Conservation (phyloP, 2,329 filamentous ascomycete species). For the Phyllosticta citribraziliensis region DNA sequence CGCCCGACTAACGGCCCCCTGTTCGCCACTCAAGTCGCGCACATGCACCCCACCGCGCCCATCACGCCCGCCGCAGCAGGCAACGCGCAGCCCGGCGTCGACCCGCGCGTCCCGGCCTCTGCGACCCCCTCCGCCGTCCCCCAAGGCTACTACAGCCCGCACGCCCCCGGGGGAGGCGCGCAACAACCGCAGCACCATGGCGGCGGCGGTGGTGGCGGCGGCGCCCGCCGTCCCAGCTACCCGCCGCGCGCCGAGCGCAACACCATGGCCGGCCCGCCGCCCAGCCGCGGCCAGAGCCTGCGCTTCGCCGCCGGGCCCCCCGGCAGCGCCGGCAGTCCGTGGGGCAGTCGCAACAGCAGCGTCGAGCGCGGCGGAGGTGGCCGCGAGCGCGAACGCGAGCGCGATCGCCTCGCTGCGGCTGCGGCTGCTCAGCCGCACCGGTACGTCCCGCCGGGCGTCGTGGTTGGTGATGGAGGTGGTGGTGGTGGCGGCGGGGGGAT, state of each 20-base stretch:
- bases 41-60: slow-evolving; percentile 21
- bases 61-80: slow-evolving; percentile 16
- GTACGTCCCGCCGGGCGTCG: background rate
- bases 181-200: background rate
- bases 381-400: background rate
- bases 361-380: background rate
- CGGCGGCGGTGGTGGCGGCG: background rate
- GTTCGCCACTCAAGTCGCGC: slow-evolving; percentile 38
- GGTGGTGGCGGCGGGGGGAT: background rate
- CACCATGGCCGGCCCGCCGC: background rate
- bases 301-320: background rate
- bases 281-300: slow-evolving; percentile 3
- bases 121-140: background rate
- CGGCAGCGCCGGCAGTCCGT: background rate
- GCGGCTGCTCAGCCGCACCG: background rate
- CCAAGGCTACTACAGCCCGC: slow-evolving; percentile 1
- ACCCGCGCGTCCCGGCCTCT: background rate
- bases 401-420: background rate
- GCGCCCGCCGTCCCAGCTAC: background rate
- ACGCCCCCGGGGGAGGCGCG: background rate
- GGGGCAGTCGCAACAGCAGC: slow-evolving; percentile 3
- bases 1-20: slow-evolving; percentile 36
- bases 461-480: slow-evolving; percentile 5
- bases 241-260: background rate
- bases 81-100: slow-evolving; percentile 28